phyloP scores from a whole-genome alignment of 495 filamentous ascomycete genomes.

The Hypoxylon crocopeplum region DNA sequence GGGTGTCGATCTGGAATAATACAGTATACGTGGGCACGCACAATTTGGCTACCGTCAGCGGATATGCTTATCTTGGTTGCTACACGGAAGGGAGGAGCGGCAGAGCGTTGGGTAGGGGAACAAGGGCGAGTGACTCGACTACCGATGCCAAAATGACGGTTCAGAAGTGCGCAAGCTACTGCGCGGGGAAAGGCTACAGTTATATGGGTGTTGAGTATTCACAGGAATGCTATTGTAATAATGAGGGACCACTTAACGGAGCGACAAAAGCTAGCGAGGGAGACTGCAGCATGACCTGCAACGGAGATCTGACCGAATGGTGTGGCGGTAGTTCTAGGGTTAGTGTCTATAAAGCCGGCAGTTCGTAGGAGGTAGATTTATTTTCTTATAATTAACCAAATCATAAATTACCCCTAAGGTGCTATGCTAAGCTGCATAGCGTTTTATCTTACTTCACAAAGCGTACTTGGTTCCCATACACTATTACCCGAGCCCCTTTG shows the following conservation, averaged over 20 bases:
- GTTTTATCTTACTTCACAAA: too few relatives aligned
- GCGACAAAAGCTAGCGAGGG: constrained; percentile 20
- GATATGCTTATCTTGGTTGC: constrained; percentile 26
- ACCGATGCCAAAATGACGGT: constrained; percentile 36
- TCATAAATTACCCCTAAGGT: too few relatives aligned
- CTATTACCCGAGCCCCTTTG: too few relatives aligned
- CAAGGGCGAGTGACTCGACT: constrained; percentile 17
- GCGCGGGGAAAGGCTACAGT: constrained; percentile 22
- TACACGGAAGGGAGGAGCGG: constrained; percentile 28
- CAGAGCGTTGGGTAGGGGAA: constrained; percentile 28
- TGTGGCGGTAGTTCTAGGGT: constrained; percentile 38
- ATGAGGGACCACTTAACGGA: constrained; percentile 18
- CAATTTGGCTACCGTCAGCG: constrained; percentile 1
- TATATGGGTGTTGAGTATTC: constrained; percentile 44
- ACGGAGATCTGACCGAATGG: constrained; percentile 30
- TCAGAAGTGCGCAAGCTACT: constrained; percentile 43
- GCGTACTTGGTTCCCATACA: too few relatives aligned
- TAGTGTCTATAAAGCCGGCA: constrained; percentile 29
- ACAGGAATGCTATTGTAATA: constrained; percentile 43
- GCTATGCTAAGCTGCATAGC: too few relatives aligned
- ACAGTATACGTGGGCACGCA: constrained; percentile 20
- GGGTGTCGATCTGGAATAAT: constrained; percentile 25
- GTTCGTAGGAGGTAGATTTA: too few relatives aligned
- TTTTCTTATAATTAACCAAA: too few relatives aligned
- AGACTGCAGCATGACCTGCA: constrained; percentile 42